Base-by-base conservation (phyloP, 2,329 filamentous ascomycete genomes). In the Penicillium sp. region DNA sequence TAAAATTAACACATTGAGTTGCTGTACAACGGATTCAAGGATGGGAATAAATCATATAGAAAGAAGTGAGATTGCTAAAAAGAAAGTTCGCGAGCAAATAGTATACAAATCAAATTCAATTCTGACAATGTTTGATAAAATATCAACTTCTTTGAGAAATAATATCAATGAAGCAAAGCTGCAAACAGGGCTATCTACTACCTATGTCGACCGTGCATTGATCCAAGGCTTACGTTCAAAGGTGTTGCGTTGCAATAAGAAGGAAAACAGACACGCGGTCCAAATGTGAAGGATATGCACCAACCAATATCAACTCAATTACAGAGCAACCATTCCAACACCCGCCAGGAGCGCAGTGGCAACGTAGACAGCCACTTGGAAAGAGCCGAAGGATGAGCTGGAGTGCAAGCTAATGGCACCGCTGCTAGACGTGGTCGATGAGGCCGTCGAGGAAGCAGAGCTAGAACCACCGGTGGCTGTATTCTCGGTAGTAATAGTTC, bases 241-340 rank as follows among this genome's bases (percentile, higher is more conserved):
- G 13, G 31, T 29, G 21, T 27, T 13, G 31, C 19, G 21, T 27
- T 13, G 16, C 11, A 21, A 13, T 9, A 36, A 7, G 21, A 50
- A 31, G 7, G 6, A 43, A 43, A 27, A 21, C 10, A 34, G 19
- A 43, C 13, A 6, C 10, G 5, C 15, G 7, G 38, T 43, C 7
- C n/a, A 29, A 39, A 29, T 41, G 34, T 23, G 7, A 55, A 50
- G 36, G 36, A 36, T 16, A 36, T 25, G 36, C 21, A 49, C 4
- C 2, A 41, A 13, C 4, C 8, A 31, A 53, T 11, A 15, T 31
- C 23, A 31, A 23, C 23, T 13, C 7, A 43, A 31, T 58, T 72
- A 78, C 62, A 78, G 64, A 55, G 76, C 61, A 45, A 77, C 67
- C 72, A 77, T 76, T 13, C 72, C 72, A 33, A 72, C 62, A 50